phyloP scores from a whole-genome alignment of 2,329 filamentous ascomycete species.

The Talaromyces sp. region DNA sequence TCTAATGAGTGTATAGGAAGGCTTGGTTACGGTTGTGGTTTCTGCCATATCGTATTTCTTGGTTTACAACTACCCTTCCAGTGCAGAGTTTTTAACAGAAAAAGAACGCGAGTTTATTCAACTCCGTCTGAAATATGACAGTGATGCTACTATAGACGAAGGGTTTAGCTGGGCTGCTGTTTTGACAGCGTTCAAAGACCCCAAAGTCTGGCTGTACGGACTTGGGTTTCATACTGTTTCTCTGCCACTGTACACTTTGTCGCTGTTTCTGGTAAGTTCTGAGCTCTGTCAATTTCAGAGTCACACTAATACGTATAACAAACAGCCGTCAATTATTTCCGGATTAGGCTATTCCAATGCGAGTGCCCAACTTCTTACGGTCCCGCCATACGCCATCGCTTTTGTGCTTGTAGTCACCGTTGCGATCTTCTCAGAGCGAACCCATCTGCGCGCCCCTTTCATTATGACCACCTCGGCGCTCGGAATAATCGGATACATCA shows the following conservation, averaged over 20 bases:
- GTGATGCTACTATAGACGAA: slow-evolving; percentile 47
- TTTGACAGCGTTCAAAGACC: slow-evolving; percentile 56
- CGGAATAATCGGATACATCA: slow-evolving; percentile 6
- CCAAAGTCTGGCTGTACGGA: slow-evolving; percentile 68
- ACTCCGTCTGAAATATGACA: slow-evolving; percentile 44
- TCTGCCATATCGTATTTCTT: slow-evolving; percentile 37
- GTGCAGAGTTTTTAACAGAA: slow-evolving; percentile 37
- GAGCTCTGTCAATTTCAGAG: not conserved
- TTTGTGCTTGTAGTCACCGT: slow-evolving; percentile 19
- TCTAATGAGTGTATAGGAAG: slow-evolving; percentile 62
- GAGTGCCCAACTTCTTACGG: slow-evolving; percentile 38
- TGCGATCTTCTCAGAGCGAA: slow-evolving; percentile 17
- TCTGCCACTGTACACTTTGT: slow-evolving; percentile 42
- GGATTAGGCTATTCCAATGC: slow-evolving; percentile 37
- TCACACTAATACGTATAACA: slow-evolving; percentile 41
- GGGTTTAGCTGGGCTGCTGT: slow-evolving; percentile 64
- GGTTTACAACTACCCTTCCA: slow-evolving; percentile 33
- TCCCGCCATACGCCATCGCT: slow-evolving; percentile 21
- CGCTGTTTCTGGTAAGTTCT: slow-evolving; percentile 27
- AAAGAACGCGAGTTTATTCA: slow-evolving; percentile 38
- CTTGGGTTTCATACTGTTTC: slow-evolving; percentile 33
- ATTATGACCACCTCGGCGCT: slow-evolving; percentile 1
- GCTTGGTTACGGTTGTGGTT: slow-evolving; percentile 62
- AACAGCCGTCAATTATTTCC: slow-evolving; percentile 35
- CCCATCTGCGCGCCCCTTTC: slow-evolving; percentile 21